Conservation (phyloP, 768 basidiomycete genomes). For the Sporobolomyces pararoseus region DNA sequence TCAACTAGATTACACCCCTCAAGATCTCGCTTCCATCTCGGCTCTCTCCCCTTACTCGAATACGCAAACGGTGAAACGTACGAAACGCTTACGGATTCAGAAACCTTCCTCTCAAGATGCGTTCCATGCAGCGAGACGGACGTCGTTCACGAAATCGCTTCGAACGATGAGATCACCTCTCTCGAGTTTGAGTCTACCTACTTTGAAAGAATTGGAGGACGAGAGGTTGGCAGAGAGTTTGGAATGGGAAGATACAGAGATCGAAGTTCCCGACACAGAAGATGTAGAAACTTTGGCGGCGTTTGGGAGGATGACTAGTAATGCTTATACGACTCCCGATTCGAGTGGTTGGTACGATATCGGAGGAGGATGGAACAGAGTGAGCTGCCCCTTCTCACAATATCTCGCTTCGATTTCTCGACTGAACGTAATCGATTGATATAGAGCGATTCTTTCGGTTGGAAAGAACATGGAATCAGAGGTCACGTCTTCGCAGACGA, state of each 20-base stretch:
- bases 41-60: constrained; percentile 1
- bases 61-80: neutral
- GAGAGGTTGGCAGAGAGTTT: constrained; percentile 2
- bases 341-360: constrained; percentile 66
- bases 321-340: constrained; percentile 66
- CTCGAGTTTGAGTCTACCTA: neutral
- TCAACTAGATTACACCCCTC: constrained; percentile 15
- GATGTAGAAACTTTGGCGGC: constrained; percentile 67
- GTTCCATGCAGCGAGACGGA: constrained; percentile 32
- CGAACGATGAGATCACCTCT: neutral
- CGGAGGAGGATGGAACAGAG: constrained; percentile 58
- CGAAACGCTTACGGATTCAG: constrained; percentile 7
- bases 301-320: constrained; percentile 83
- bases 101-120: constrained; percentile 19
- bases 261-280: constrained; percentile 61
- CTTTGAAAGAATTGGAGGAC: constrained; percentile 1
- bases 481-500: constrained; percentile 84
- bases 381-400: constrained; percentile 46
- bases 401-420: constrained; percentile 4
- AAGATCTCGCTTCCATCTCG: neutral
- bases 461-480: constrained; percentile 87
- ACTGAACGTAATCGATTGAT: neutral
- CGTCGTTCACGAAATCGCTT: neutral
- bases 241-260: constrained; percentile 61
- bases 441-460: constrained; percentile 73